phyloP scores from a whole-genome alignment of 441 rosid genomes.

The Adansonia madagascariensis region DNA sequence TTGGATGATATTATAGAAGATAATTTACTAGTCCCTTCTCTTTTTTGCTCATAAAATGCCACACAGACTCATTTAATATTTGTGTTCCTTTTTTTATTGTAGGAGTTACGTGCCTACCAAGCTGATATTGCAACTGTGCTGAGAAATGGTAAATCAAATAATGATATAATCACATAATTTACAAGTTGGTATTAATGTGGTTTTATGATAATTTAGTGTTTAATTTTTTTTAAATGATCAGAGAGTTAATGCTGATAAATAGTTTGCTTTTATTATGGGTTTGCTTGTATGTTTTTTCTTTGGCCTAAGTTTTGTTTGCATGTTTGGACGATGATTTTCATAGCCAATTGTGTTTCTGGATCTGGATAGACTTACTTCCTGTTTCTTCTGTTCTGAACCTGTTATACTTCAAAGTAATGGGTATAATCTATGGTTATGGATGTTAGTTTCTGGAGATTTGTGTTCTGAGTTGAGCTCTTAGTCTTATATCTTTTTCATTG shows the following conservation, averaged over 20 bases:
- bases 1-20: background rate
- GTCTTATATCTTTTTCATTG: background rate
- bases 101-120: constrained; percentile 99
- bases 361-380: background rate
- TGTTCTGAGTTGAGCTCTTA: background rate
- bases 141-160: constrained; percentile 72
- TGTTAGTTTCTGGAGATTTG: background rate
- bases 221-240: background rate
- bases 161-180: constrained; percentile 10
- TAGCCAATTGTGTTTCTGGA: background rate
- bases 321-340: background rate
- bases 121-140: constrained; percentile 92
- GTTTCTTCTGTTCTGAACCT: background rate
- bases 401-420: background rate
- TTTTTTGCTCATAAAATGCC: constrained; percentile 2
- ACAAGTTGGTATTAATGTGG: background rate
- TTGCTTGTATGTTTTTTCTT: background rate
- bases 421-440: background rate
- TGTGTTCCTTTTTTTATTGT: constrained; percentile 35
- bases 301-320: background rate
- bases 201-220: constrained; percentile 14
- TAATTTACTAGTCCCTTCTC: constrained; percentile 1
- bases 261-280: constrained; percentile 6
- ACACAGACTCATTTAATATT: background rate
- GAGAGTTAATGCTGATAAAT: constrained; percentile 8